Conservation (phyloP, 1,139 yeast genomes). For the Pichia kudriavzevii region DNA sequence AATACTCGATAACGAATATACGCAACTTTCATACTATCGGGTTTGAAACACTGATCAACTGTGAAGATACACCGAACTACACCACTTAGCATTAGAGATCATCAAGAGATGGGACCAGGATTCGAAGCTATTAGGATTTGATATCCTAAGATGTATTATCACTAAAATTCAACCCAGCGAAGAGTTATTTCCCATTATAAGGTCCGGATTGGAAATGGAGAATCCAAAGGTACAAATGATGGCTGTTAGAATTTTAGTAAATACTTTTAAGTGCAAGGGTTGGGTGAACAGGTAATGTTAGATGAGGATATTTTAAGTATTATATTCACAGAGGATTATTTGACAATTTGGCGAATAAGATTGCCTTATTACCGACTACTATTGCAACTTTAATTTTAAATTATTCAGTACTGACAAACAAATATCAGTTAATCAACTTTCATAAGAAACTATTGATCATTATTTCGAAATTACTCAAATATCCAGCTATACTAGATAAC, state of each 20-base stretch:
- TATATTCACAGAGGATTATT: slow-evolving; percentile 24
- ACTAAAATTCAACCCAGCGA: slow-evolving; percentile 33
- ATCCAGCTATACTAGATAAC: slow-evolving; percentile 13
- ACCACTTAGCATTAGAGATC: slow-evolving; percentile 26
- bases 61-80: slow-evolving; percentile 28
- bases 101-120: slow-evolving; percentile 37
- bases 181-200: slow-evolving; percentile 32
- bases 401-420: slow-evolving; percentile 30
- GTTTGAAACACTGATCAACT: slow-evolving; percentile 28
- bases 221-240: slow-evolving; percentile 41
- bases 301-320: slow-evolving; percentile 28
- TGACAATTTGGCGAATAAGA: slow-evolving; percentile 21
- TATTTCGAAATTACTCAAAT: slow-evolving; percentile 12
- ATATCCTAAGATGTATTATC: slow-evolving; percentile 45
- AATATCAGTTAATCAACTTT: slow-evolving; percentile 14
- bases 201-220: slow-evolving; percentile 33
- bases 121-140: slow-evolving; percentile 48
- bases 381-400: slow-evolving; percentile 48
- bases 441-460: slow-evolving; percentile 9
- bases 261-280: slow-evolving; percentile 36
- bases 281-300: slow-evolving; percentile 35
- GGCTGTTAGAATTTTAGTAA: slow-evolving; percentile 43
- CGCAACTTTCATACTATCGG: too few species aligned
- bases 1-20: too few species aligned
- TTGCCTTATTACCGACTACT: slow-evolving; percentile 34